Base-by-base conservation (phyloP, 2,329 filamentous ascomycete genomes). In the Westerdykella ornata region DNA sequence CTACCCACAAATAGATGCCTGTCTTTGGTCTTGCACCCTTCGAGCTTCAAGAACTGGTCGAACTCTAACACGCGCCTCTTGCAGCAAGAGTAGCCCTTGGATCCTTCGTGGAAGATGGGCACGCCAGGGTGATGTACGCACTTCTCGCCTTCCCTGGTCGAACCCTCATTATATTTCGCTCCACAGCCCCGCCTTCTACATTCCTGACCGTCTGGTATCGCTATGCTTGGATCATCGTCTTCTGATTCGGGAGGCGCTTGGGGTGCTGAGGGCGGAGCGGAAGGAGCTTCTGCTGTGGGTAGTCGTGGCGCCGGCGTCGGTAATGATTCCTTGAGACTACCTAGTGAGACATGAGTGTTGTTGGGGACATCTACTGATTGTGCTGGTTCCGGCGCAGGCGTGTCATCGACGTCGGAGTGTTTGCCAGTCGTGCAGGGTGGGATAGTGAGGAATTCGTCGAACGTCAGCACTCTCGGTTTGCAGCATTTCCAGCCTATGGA, bases 81-180 rank as follows among this genome's bases (percentile, higher is more conserved):
- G 72, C 92, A 98, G 73, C 92, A 98, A 45, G 82, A 88, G 76
- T 92, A 98, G 1, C 92, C 92, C 72, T 98, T 98, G 70, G 87
- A 94, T 28, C 92, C 92, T 72, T 98, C 92, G 66, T 98, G 92
- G 71, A 98, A 98, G 52, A 98, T 83, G 17, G 92, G 87, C 16
- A 77, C 80, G 4, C 92, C 92, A 0, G 92, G 89, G 68, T 98
- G 92, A 60, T 94, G 83, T 35, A 86, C 75, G 63, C 92, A 98
- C 46, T 79, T 74, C 71, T 96, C 89, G 1, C 73, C 77, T 22
- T 84, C 80, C 14, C 63, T 30, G 20, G 30, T 51, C n/a, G 47
- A 44, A 14, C 53, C 55, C 2, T 56, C 77, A 42, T 74, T 75
- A 67, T 88, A 94, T 31, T 69, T 73, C 13, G 69, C 70, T 9